phyloP scores from a whole-genome alignment of 306 rosid genomes.

The Cicer pinnatifidum region DNA sequence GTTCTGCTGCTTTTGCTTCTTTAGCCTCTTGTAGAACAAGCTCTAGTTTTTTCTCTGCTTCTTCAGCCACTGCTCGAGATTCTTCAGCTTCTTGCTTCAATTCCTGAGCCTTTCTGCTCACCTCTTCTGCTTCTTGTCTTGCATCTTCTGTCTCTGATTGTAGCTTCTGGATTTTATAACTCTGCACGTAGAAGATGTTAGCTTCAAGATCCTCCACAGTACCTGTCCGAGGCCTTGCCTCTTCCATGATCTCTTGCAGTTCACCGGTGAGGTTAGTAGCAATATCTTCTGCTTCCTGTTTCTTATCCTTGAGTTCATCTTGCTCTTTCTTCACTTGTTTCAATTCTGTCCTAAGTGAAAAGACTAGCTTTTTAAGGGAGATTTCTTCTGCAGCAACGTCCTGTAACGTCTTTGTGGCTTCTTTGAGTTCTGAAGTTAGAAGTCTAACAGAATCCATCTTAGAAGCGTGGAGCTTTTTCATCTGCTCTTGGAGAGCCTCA shows the following conservation, averaged over 20 bases:
- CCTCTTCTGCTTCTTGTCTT: constrained; percentile 59
- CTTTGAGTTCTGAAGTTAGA: constrained; percentile 62
- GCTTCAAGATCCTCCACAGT: constrained; percentile 37
- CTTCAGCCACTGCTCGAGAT: constrained; percentile 46
- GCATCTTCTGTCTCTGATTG: constrained; percentile 52
- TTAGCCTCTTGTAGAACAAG: constrained; percentile 55
- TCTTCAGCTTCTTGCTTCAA: constrained; percentile 60
- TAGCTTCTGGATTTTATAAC: constrained; percentile 47
- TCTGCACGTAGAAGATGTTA: constrained; percentile 39
- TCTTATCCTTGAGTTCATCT: constrained; percentile 48
- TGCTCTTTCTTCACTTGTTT: constrained; percentile 58
- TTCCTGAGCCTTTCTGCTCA: constrained; percentile 52
- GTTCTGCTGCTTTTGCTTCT: constrained; percentile 67
- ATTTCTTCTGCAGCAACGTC: constrained; percentile 64
- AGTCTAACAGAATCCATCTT: constrained; percentile 65
- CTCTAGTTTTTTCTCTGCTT: constrained; percentile 57
- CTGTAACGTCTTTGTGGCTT: constrained; percentile 66
- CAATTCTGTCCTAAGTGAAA: constrained; percentile 56
- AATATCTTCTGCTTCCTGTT: constrained; percentile 48
- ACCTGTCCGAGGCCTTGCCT: constrained; percentile 37
- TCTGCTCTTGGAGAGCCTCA: constrained; percentile 63
- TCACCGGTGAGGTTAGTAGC: constrained; percentile 43
- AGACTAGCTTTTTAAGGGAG: constrained; percentile 58
- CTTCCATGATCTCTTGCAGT: constrained; percentile 39
- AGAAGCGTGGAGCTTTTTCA: constrained; percentile 65